Percentiles rank a stretch among this genome's conserved stretches.
These are phyloP conservation scores for Dactylis glomerata DNA, from an alignment of 176 grass and related monocot species.

Conservation along the genomic window DNA sequence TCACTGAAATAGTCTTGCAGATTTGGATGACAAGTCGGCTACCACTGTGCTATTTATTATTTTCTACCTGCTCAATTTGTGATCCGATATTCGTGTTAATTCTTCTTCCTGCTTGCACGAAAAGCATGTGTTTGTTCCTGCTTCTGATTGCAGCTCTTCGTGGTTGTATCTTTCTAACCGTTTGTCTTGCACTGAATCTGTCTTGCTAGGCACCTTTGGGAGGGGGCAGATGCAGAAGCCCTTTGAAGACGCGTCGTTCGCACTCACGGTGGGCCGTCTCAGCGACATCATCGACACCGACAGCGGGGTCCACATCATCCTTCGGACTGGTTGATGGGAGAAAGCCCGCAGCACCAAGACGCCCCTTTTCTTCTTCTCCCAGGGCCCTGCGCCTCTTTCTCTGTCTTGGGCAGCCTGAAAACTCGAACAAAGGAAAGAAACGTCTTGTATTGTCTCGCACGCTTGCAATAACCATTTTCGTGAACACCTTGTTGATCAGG, in stretches of 20 bases:
- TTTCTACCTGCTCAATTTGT: neutral
- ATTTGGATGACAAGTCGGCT: too few relatives aligned
- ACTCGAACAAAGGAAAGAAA: neutral
- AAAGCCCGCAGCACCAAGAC: neutral
- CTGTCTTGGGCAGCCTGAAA: neutral
- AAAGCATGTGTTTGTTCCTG: neutral
- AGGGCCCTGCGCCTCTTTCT: neutral
- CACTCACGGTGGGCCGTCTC: constrained; percentile 66
- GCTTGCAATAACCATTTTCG: neutral
- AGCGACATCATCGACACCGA: constrained; percentile 87
- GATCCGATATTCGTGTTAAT: too few relatives aligned
- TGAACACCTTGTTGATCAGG: too few relatives aligned
- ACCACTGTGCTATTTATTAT: too few relatives aligned
- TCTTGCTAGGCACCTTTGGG: constrained; percentile 65
- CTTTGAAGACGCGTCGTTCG: constrained; percentile 75
- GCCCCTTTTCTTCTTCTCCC: neutral
- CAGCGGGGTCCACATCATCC: constrained; percentile 85
- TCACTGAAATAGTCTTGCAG: neutral
- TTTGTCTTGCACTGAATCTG: neutral
- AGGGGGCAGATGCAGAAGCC: constrained; percentile 95
- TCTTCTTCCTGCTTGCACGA: too few relatives aligned
- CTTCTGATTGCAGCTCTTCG: neutral
- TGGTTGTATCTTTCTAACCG: neutral
- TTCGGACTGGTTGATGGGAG: constrained; percentile 63
- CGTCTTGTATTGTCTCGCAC: neutral